phyloP scores from a whole-genome alignment of 2,329 filamentous ascomycete species.

The Colletotrichum sp. region DNA sequence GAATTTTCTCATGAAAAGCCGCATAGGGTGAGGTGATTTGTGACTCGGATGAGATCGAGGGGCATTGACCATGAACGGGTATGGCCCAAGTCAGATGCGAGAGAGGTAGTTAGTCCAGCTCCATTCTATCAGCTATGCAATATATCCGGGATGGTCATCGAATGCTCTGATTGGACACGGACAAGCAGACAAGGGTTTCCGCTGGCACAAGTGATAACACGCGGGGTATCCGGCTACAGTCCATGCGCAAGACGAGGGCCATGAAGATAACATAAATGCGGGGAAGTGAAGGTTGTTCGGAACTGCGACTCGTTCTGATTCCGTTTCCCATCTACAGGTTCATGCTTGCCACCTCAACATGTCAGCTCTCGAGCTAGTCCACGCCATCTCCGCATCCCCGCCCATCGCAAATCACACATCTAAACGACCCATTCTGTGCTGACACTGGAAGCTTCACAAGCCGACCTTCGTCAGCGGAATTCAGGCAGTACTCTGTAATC shows the following conservation, averaged over 20 bases:
- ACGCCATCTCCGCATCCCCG: neutral
- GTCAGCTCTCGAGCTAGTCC: neutral
- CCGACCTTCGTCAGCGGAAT: neutral
- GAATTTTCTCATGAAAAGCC: neutral
- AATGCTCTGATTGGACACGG: neutral
- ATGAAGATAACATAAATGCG: neutral
- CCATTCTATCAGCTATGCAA: neutral
- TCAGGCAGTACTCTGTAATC: neutral
- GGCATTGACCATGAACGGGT: neutral
- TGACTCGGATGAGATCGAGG: neutral
- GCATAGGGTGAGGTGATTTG: neutral
- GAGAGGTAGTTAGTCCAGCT: neutral
- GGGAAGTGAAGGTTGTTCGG: neutral
- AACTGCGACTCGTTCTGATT: neutral
- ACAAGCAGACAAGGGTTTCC: neutral
- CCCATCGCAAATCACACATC: neutral
- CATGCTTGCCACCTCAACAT: neutral
- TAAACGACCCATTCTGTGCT: neutral
- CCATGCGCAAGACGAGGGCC: neutral
- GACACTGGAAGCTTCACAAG: neutral
- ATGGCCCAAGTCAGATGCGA: neutral
- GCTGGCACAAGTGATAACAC: neutral
- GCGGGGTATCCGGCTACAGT: neutral
- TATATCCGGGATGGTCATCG: neutral
- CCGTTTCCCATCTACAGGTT: neutral